phyloP scores from a whole-genome alignment of 768 basidiomycete genomes.

The Lactarius sanguifluus region DNA sequence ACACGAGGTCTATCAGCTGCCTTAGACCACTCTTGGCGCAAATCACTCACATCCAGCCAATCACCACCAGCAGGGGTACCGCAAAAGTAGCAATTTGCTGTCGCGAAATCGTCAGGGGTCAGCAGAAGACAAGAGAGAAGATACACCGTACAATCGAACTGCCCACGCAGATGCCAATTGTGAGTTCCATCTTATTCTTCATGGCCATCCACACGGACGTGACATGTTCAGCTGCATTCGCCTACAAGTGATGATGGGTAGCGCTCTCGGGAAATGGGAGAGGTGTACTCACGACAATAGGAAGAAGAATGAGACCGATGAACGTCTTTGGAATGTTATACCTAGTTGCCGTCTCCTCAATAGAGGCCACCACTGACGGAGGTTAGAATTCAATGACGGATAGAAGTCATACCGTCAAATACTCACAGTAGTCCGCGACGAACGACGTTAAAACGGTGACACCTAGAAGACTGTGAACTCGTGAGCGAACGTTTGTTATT shows the following conservation, averaged over 20 bases:
- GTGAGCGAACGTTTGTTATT: not conserved
- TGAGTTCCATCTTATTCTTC: slow-evolving; percentile 70
- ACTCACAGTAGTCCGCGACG: slow-evolving; percentile 83
- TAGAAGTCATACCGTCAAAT: not conserved
- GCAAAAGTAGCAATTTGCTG: slow-evolving; percentile 88
- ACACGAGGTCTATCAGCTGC: slow-evolving; percentile 20
- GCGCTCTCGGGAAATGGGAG: not conserved
- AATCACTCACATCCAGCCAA: slow-evolving; percentile 76
- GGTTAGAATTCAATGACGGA: slow-evolving; percentile 10
- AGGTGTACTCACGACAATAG: slow-evolving; percentile 66
- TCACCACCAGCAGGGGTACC: slow-evolving; percentile 81
- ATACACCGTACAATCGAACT: slow-evolving; percentile 66
- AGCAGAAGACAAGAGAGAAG: not conserved
- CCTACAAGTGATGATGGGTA: slow-evolving; percentile 40
- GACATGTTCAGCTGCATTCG: slow-evolving; percentile 84
- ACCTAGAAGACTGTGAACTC: slow-evolving; percentile 54
- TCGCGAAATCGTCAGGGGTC: not conserved
- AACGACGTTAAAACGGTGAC: slow-evolving; percentile 84
- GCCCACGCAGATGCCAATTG: slow-evolving; percentile 78
- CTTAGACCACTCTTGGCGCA: slow-evolving; percentile 23
- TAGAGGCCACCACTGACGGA: slow-evolving; percentile 75
- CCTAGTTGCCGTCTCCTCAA: slow-evolving; percentile 84
- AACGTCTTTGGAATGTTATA: slow-evolving; percentile 82
- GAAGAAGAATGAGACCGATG: slow-evolving; percentile 83
- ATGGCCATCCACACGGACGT: slow-evolving; percentile 88